Conservation (phyloP, 306 rosid genomes). For the Leucaena leucocephala region DNA sequence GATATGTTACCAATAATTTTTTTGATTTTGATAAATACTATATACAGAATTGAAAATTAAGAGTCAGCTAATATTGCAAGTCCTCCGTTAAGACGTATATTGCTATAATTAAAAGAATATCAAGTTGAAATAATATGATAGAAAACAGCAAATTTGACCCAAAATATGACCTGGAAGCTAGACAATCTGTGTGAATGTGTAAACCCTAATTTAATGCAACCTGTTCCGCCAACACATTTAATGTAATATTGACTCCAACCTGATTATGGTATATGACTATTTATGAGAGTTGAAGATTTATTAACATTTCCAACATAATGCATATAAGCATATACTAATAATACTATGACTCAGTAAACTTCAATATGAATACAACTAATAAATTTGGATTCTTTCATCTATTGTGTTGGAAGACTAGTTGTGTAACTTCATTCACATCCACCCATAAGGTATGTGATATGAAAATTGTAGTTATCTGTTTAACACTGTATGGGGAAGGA, state of each 20-base stretch:
- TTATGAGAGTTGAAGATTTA: background rate
- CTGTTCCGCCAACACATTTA: background rate
- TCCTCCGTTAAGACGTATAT: background rate
- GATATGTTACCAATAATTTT: background rate
- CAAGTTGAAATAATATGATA: background rate
- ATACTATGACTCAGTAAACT: background rate
- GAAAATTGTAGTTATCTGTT: background rate
- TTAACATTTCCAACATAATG: background rate
- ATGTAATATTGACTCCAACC: slow-evolving; percentile 13
- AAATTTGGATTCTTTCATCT: background rate
- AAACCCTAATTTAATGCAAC: background rate
- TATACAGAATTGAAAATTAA: background rate
- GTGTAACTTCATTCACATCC: background rate
- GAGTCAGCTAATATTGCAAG: background rate
- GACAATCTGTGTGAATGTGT: background rate
- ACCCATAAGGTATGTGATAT: background rate
- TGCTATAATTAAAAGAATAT: background rate
- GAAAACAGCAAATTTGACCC: background rate
- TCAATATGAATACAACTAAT: background rate
- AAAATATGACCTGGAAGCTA: background rate
- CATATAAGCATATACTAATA: background rate
- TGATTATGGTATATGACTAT: background rate
- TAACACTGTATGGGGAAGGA: background rate
- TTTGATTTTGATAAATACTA: background rate
- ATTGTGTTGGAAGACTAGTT: background rate